Base-by-base conservation (phyloP, 2,329 filamentous ascomycete genomes). In the Exophiala xenobiotica region DNA sequence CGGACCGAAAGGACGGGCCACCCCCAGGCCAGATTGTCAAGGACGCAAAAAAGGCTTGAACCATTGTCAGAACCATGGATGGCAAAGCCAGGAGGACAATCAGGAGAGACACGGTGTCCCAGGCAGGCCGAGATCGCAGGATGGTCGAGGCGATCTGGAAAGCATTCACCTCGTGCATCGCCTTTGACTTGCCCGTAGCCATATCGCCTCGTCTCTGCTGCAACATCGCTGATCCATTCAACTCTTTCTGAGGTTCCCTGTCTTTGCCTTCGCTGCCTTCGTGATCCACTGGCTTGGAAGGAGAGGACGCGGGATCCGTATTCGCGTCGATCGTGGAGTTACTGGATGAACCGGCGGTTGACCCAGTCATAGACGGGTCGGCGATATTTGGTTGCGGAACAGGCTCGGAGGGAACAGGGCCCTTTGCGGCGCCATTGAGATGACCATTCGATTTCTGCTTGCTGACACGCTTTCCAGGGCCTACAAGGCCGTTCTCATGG, bases 91-190 rank as follows among this genome's bases (percentile, higher is more conserved):
- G 87, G 61, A 97, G 82, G 64, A 96, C 88, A 72, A 96, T 96
- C 69, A 97, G 83, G 65, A 97, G 96, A 67, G 92, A 90, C 72
- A 96, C 89, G 55, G 92, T 96, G 74, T 97, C 92, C 74, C 90
- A 88, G 66, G 96, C 83, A 47, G 92, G 92, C 64, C 91, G 92
- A 46, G 90, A 90, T 64, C 84, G 85, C 68, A 97, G 82, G 63
- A 97, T 92, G 49, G 90, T 96, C 61, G 88, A 81, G 58, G 87
- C 86, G 59, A 95, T 78, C 63, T 88, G 85, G 61, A 95, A 73
- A 41, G 88, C 83, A 53, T 87, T 87, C 48, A 83, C 83, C 61
- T 84, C 84, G 65, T 87, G 86, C 48, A 86, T 78, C 53, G 85
- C 78, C 60, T 78, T 76, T 62, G 86, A 81, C 69, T 85, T 86